Base-by-base conservation (phyloP, 345 rosid genomes). In the Citrus unshiu region DNA sequence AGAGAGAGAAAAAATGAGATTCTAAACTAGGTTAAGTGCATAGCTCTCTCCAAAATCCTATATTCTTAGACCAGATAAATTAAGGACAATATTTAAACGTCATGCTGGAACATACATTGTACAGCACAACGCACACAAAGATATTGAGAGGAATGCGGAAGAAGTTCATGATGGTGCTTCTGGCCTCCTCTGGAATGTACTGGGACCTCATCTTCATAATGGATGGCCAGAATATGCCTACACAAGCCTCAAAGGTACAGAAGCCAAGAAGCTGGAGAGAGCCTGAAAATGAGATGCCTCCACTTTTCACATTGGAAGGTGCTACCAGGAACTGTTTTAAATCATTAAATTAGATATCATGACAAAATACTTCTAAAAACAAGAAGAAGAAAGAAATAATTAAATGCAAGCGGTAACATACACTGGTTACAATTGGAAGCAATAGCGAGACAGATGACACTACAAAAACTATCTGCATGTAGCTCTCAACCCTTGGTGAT, bases 161-260 rank as follows among this genome's bases (percentile, higher is more conserved):
- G 84, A 93, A 95, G 83, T 95, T 95, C 99, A 95, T 95, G 82
- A 93, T 95, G 83, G 99, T 95, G 90, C 98, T 93, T 78, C 99
- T 85, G 82, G 99, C 96, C 83, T 95, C 99, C 87, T 95, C 99
- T 1, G 99, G 98, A 75, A 95, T 92, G 87, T 93, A 95, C 71
- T 95, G 99, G 72, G 98, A 95, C 82, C 99, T 88, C 99, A 95
- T 95, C 87, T 95, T 95, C 99, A 95, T 93, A 68, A 95, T 95
- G 56, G 98, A 95, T 61, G 99, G 98, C 98, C 98, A 95, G 87
- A 93, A 95, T 82, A 93, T 84, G 46, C 99, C 98, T 0, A 91
- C 98, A 86, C 99, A 95, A 35, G 93, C 88, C 88, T 95, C 99
- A 76, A 95, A 95, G 29, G 89, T 84, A 70, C 99, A 95, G 86